Conservation (phyloP, 768 basidiomycete genomes). For the Suillus bovinus region DNA sequence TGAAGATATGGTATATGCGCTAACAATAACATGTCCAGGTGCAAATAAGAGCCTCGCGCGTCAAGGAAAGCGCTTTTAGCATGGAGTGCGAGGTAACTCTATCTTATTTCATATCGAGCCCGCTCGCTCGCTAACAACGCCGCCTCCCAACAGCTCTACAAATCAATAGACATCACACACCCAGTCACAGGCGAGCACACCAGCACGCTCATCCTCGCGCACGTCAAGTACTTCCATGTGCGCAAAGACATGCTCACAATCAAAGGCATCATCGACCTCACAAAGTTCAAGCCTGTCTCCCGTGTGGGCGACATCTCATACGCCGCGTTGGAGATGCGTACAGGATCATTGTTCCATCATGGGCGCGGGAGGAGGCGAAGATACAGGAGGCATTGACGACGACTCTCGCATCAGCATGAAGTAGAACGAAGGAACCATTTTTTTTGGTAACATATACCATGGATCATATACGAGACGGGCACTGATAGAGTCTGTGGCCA, state of each 20-base stretch:
- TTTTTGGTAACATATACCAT: not conserved
- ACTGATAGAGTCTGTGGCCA: too few relatives aligned
- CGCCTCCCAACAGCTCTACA: constrained; percentile 32
- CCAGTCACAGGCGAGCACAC: constrained; percentile 26
- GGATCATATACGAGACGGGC: not conserved
- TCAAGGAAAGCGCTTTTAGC: constrained; percentile 46
- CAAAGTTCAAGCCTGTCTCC: too few relatives aligned
- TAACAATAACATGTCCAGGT: constrained; percentile 23
- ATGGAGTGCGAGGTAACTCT: constrained; percentile 44
- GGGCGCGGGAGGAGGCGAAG: constrained; percentile 21
- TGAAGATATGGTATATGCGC: not conserved
- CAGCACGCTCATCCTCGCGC: constrained; percentile 38
- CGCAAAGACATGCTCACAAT: constrained; percentile 17
- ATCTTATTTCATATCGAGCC: not conserved
- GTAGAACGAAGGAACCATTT: not conserved
- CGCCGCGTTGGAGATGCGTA: too few relatives aligned
- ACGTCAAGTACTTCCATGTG: constrained; percentile 42
- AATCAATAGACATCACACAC: constrained; percentile 35
- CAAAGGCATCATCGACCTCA: too few relatives aligned
- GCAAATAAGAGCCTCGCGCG: constrained; percentile 40
- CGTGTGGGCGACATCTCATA: too few relatives aligned
- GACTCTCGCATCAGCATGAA: not conserved
- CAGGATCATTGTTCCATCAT: constrained; percentile 13
- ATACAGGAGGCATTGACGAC: constrained; percentile 12
- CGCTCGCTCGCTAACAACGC: not conserved